phyloP scores from a whole-genome alignment of 495 filamentous ascomycete genomes.

The Aspergillus affinis region DNA sequence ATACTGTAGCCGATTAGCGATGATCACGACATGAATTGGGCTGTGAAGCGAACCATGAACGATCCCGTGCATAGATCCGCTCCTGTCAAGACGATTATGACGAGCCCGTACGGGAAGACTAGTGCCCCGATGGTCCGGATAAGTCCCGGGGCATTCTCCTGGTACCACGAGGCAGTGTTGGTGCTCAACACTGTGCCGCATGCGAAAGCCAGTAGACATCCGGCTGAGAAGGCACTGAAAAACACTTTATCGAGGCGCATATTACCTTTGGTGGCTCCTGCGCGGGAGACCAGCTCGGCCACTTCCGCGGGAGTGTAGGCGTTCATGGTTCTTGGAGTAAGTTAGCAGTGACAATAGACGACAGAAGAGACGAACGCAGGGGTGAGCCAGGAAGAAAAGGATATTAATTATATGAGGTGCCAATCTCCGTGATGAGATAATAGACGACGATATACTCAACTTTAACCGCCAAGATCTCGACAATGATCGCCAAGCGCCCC shows the following conservation, averaged over 20 bases:
- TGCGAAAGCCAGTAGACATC: conserved; percentile 53
- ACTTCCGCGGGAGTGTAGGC: conserved; percentile 48
- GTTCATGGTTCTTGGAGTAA: conserved; percentile 20
- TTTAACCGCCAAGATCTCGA: background rate
- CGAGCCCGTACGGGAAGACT: conserved; percentile 59
- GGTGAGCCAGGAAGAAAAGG: background rate
- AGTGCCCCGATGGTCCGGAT: conserved; percentile 55
- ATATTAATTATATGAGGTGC: background rate
- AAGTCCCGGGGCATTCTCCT: conserved; percentile 58
- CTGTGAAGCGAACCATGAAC: conserved; percentile 46
- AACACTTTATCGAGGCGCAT: conserved; percentile 56
- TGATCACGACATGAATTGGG: no score
- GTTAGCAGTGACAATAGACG: background rate
- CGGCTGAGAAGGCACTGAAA: conserved; percentile 52
- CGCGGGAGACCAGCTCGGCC: conserved; percentile 42
- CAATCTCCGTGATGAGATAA: background rate
- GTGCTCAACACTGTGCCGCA: conserved; percentile 53
- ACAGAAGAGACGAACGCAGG: background rate
- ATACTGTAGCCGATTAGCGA: conserved; percentile 32
- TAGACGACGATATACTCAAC: background rate
- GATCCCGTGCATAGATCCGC: conserved; percentile 60
- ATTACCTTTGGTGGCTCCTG: conserved; percentile 50
- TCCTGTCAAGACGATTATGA: conserved; percentile 59
- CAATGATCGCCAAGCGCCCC: conserved; percentile 1
- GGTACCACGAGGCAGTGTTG: conserved; percentile 57